phyloP scores from a whole-genome alignment of 306 rosid genomes.

The Quercus alba region DNA sequence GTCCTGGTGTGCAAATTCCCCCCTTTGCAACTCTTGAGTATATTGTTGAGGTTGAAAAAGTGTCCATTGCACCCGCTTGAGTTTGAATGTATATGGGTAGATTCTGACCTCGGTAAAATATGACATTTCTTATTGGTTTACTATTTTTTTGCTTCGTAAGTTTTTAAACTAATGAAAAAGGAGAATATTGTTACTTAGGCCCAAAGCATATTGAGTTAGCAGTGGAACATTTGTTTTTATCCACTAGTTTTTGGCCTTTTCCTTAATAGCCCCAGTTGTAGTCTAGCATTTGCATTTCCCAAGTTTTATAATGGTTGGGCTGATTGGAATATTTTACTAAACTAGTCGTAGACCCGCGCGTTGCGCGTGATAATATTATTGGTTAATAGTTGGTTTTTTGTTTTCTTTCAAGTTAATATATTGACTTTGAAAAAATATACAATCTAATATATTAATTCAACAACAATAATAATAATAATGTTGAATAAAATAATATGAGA shows the following conservation, averaged over 20 bases:
- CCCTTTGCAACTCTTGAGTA: slow-evolving; percentile 81
- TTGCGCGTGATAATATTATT: no score
- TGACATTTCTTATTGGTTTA: not conserved
- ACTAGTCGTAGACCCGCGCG: no score
- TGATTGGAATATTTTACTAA: no score
- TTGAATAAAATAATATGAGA: no score
- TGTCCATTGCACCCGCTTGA: slow-evolving; percentile 89
- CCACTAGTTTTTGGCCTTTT: not conserved
- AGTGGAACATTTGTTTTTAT: not conserved
- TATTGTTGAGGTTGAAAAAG: slow-evolving; percentile 74
- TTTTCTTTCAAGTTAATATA: no score
- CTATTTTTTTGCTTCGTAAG: not conserved
- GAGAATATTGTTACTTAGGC: not conserved
- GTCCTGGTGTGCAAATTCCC: slow-evolving; percentile 69
- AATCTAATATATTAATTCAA: no score
- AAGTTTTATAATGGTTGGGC: no score
- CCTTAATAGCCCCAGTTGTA: no score
- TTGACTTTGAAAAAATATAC: no score
- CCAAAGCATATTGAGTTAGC: not conserved
- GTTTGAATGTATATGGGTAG: not conserved
- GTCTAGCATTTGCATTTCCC: no score
- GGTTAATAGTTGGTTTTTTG: no score
- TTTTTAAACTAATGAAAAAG: not conserved
- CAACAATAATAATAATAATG: no score
- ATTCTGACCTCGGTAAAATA: not conserved